Percentiles rank a stretch among this genome's conserved stretches.
Evolutionary conservation across 1,284 basidiomycete genomes (phyloP).

Genomic region (Naganishia albida): DNA sequence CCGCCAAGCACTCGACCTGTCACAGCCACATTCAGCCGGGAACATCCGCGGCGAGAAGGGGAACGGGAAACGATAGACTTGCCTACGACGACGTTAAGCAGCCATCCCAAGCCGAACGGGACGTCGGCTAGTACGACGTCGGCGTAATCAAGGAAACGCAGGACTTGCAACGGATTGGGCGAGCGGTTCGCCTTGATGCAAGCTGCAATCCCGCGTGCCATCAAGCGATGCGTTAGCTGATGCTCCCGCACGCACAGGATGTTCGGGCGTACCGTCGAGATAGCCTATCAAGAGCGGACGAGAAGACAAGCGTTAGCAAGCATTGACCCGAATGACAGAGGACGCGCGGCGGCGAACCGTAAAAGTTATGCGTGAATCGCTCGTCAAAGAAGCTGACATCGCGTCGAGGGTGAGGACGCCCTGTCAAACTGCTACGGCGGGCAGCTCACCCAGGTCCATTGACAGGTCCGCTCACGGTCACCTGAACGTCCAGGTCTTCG

Average conservation of each 20-base stretch:
- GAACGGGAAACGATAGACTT: conserved; percentile 14
- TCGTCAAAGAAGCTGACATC: conserved; percentile 43
- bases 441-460: conserved; percentile 34
- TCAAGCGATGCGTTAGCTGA: too few relatives aligned
- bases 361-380: conserved; percentile 47
- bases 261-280: background rate
- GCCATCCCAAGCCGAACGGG: conserved; percentile 39
- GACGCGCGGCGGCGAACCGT: conserved; percentile 27
- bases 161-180: conserved; percentile 47
- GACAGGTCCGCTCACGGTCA: conserved; percentile 44
- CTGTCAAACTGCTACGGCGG: background rate
- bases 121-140: conserved; percentile 46
- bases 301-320: too few relatives aligned
- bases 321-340: conserved; percentile 1
- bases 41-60: background rate
- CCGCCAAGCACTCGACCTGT: conserved; percentile 8
- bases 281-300: background rate
- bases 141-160: conserved; percentile 45
- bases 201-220: conserved; percentile 30
- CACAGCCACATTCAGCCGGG: background rate
- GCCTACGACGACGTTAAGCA: conserved; percentile 38
- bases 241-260: background rate
- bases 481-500: conserved; percentile 44
- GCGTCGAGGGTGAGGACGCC: background rate
- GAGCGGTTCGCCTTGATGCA: conserved; percentile 37